Evolutionary conservation across 2,329 filamentous ascomycete genomes (phyloP), one percentile per base, ranked within the genome.

Genomic region (Uncinocarpus reesii): DNA sequence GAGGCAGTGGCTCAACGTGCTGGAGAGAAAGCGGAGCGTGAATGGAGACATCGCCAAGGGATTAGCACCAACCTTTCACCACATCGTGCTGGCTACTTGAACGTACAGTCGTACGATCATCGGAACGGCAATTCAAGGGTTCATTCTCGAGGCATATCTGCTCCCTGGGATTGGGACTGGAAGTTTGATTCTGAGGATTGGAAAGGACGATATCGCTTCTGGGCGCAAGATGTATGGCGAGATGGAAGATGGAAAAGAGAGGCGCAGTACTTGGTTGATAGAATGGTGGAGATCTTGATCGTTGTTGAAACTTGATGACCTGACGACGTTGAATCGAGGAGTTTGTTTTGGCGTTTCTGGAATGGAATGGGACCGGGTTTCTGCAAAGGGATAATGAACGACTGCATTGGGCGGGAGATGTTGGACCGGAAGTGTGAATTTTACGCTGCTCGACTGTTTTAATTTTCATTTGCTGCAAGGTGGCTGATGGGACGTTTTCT

Each of bases 1-100:
- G 79, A 87, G 52, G 70, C 72, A 28, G 79, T 86, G 16, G 74
- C 88, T 28, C 74, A 74, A 42, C 74, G 78, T 50, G 85, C 86
- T 0, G 82, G 81, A 36, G 77, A 80, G 56, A 78, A 82, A 57
- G 85, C 84, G 1, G 84, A 89, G 68, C 72, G 72, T 37, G 76
- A 77, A 58, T 90, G 84, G 84, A 75, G 76, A 48, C 75, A 78
- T 56, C 75, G 75, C 42, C 82, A 88, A 65, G 76, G 74, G 8
- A 59, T 62, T 51, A 48, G 57, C 1, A 55, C 51, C 13, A 41
- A 44, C 15, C 37, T 28, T 41, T 16, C 35, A 32, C 21, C 24
- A 16, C 21, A 29, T 18, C 21, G 45, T 46, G 18, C 43, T 53
- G 24, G 53, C 48, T 31, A 24, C 24, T n/a, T 45, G 15, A 31